Evolutionary conservation across 441 rosid species (phyloP), one percentile per base, ranked within the genome.

Genomic region (Populus trichocarpa): DNA sequence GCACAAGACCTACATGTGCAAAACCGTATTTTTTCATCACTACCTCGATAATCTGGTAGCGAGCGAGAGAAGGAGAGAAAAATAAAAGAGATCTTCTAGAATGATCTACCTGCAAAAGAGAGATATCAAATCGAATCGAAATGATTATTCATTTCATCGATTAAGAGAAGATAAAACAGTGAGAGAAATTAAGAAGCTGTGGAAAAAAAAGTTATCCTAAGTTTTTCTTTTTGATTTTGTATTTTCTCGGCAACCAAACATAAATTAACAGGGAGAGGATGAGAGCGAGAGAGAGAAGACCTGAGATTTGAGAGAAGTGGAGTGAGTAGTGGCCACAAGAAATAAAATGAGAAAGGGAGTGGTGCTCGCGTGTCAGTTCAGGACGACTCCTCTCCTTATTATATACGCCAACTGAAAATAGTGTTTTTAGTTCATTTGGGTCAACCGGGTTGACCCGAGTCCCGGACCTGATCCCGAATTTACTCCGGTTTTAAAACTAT

Each of bases 71-170:
- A 14, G 2, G 8, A 14, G 20, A 14, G 53, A 42, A 42, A 40
- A 38, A 40, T 28, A 30, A 22, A 28, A 71, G 67, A 70, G 68
- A 20, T 16, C 22, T 61, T 70, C 23, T 5, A 20, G 64, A 70
- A 77, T 20, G 80, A 50, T 50, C 59, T 18, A 77, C 35, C 75
- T 42, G 53, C 38, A 70, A 71, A 4, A 70, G 12, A 30, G 40
- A 13, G 10, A 46, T 46, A 46, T 46, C 59, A 50, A 50, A 35
- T 57, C 42, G 32, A 59, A 77, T 46, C 18, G 23, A 42, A 63
- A 71, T 8, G 30, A 76, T 6, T 7, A 57, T 20, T 50, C 59
- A 50, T 23, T n/a, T n/a, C 5, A 61, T 13, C 46, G 13, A 13
- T 2, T 26, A 67, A 33, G 42, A 42, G 35, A 50, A 16, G 2